Conservation (phyloP, 2,329 filamentous ascomycete species). For the Madurella fahalii region DNA sequence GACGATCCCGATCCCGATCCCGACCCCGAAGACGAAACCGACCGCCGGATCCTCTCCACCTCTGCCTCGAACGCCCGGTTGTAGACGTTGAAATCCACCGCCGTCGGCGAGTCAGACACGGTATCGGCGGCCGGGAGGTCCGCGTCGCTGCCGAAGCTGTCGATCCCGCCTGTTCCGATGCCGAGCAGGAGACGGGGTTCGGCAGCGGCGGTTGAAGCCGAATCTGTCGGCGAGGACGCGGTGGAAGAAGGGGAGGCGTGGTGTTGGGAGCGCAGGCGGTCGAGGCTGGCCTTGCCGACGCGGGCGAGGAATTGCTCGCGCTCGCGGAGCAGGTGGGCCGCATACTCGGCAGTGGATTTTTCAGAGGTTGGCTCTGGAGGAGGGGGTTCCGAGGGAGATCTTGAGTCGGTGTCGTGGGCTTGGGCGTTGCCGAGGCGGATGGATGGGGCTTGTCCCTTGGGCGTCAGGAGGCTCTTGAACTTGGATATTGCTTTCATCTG, state of each 20-base stretch:
- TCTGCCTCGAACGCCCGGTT: constrained; percentile 83
- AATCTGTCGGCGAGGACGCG: background rate
- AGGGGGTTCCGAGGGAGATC: background rate
- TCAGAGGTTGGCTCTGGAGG: background rate
- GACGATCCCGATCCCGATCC: too few species aligned
- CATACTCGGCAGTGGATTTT: constrained; percentile 42
- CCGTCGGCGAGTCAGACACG: constrained; percentile 80
- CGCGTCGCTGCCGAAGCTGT: constrained; percentile 41
- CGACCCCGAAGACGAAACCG: constrained; percentile 14
- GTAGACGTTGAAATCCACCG: constrained; percentile 83
- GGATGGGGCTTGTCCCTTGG: constrained; percentile 30
- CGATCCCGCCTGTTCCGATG: constrained; percentile 63
- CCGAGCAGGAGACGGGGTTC: constrained; percentile 61
- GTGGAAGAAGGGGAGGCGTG: background rate
- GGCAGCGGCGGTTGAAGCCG: constrained; percentile 55
- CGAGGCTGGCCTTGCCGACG: constrained; percentile 10
- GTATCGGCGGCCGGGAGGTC: constrained; percentile 41
- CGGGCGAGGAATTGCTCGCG: constrained; percentile 40
- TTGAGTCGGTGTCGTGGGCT: background rate
- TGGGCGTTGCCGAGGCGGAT: background rate
- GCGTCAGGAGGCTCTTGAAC: constrained; percentile 71
- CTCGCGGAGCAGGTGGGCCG: constrained; percentile 45
- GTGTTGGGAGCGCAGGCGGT: background rate
- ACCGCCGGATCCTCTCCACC: constrained; percentile 62
- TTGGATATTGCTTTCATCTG: constrained; percentile 83